Conservation (phyloP, 2,329 filamentous ascomycete genomes). For the Mycocentrospora acerina region DNA sequence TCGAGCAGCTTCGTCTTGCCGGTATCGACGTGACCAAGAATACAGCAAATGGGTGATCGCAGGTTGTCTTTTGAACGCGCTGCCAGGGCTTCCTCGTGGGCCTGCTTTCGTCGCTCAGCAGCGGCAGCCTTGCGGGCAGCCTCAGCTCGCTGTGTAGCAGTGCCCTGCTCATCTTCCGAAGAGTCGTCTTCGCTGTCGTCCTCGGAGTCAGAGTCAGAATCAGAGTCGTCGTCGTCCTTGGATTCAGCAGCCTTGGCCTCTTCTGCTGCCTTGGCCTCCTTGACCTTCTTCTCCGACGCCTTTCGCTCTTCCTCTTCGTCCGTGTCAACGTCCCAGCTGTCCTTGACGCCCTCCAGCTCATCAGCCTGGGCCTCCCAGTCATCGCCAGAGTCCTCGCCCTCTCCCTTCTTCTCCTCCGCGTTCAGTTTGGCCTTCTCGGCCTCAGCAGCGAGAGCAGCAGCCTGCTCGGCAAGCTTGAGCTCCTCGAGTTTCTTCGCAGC, state of each 20-base stretch:
- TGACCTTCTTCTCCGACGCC: constrained; percentile 27
- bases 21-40: constrained; percentile 99
- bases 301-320: constrained; percentile 65
- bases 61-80: constrained; percentile 92
- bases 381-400: constrained; percentile 66
- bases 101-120: constrained; percentile 82
- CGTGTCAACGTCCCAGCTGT: constrained; percentile 89
- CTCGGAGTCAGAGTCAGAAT: constrained; percentile 44
- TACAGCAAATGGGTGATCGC: constrained; percentile 98
- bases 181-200: constrained; percentile 58
- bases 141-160: constrained; percentile 71
- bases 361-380: constrained; percentile 88
- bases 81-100: constrained; percentile 87
- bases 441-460: constrained; percentile 76
- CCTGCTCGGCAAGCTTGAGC: constrained; percentile 60
- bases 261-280: constrained; percentile 34
- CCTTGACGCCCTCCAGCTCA: constrained; percentile 76
- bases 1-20: constrained; percentile 99
- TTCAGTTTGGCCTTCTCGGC: constrained; percentile 62
- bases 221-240: constrained; percentile 10
- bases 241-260: constrained; percentile 10
- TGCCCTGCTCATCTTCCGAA: constrained; percentile 70
- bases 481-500: constrained; percentile 59
- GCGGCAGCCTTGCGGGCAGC: constrained; percentile 83
- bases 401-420: constrained; percentile 61